Evolutionary conservation across 306 rosid genomes (phyloP).

Genomic region (Cucurbita ficifolia): DNA sequence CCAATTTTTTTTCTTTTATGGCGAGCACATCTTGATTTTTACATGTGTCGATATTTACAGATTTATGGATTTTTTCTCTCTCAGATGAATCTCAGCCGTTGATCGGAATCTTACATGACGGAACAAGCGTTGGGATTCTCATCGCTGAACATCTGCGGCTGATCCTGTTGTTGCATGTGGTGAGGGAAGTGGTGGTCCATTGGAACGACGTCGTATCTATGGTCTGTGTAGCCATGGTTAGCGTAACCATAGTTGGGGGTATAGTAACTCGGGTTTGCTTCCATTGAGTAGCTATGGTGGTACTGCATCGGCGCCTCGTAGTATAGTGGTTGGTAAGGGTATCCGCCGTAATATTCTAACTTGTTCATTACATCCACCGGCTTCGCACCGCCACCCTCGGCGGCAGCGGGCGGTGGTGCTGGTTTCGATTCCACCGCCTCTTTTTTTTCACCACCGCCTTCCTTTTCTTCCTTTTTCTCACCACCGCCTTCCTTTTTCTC

Average conservation of each 20-base stretch:
- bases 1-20: neutral
- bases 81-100: neutral
- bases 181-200: neutral
- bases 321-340: slow-evolving; percentile 4
- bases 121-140: slow-evolving; percentile 65
- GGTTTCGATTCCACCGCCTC: slow-evolving; percentile 23
- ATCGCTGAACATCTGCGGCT: slow-evolving; percentile 38
- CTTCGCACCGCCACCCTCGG: neutral
- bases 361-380: slow-evolving; percentile 28
- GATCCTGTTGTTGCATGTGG: neutral
- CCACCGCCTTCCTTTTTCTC: slow-evolving; percentile 2
- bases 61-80: neutral
- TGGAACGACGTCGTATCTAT: slow-evolving; percentile 12
- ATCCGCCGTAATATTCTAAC: slow-evolving; percentile 37
- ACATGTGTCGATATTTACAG: neutral
- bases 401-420: neutral
- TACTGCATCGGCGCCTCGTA: slow-evolving; percentile 9
- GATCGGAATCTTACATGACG: slow-evolving; percentile 26
- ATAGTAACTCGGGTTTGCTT: slow-evolving; percentile 21
- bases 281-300: slow-evolving; percentile 12
- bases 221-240: slow-evolving; percentile 5
- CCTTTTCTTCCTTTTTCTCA: slow-evolving; percentile 1
- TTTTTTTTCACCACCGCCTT: neutral
- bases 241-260: neutral
- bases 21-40: neutral